Percentiles rank a stretch among this genome's conserved stretches.
These are phyloP conservation scores for Pueraria montana DNA, from an alignment of 306 rosid genomes.

Conservation along the genomic window DNA sequence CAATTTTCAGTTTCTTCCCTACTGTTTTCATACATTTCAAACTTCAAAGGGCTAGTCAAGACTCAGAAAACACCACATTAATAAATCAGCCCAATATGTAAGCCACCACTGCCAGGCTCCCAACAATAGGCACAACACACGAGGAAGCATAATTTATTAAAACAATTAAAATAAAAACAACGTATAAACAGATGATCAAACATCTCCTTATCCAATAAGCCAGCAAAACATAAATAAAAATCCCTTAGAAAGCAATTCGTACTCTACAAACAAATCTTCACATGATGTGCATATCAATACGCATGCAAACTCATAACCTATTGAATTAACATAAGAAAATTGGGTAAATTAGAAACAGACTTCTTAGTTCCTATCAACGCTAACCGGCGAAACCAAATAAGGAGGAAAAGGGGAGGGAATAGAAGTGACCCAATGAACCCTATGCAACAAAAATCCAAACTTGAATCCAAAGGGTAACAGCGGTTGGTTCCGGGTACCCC, in stretches of 20 bases:
- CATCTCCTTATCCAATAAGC: slow-evolving; percentile 4
- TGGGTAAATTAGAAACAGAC: slow-evolving; percentile 12
- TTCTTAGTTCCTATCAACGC: slow-evolving; percentile 10
- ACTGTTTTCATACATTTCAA: neutral
- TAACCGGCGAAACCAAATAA: neutral
- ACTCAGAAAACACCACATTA: slow-evolving; percentile 1
- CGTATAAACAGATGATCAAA: slow-evolving; percentile 18
- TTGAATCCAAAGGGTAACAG: slow-evolving; percentile 23
- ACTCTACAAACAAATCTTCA: slow-evolving; percentile 42
- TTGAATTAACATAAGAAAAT: slow-evolving; percentile 11
- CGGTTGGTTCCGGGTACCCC: neutral
- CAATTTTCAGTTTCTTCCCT: slow-evolving; percentile 24
- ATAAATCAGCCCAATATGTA: neutral
- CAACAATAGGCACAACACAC: slow-evolving; percentile 15
- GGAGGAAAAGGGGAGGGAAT: neutral
- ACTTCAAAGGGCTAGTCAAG: neutral
- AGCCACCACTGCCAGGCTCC: slow-evolving; percentile 1
- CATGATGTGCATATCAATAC: slow-evolving; percentile 7
- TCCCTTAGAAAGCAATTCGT: slow-evolving; percentile 33
- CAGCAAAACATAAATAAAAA: neutral
- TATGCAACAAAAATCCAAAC: slow-evolving; percentile 11
- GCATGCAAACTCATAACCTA: slow-evolving; percentile 28
- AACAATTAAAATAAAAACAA: neutral
- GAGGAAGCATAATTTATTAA: slow-evolving; percentile 30
- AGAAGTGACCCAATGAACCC: neutral